Conservation (phyloP, 495 filamentous ascomycete genomes). For the Chaetomium tenue region DNA sequence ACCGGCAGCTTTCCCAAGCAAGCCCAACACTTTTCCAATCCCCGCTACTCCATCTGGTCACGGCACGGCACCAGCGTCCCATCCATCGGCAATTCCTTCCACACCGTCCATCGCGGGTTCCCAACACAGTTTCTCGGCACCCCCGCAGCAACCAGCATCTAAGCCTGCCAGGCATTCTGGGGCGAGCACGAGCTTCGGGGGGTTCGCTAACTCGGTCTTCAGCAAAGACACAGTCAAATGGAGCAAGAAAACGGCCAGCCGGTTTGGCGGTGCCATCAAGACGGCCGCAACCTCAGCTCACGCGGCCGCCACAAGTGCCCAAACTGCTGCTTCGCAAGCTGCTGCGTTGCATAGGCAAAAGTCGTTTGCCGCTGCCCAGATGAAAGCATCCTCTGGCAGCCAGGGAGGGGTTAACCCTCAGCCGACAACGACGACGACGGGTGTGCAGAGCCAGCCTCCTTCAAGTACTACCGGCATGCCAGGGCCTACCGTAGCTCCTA, state of each 20-base stretch:
- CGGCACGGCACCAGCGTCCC: conserved; percentile 3
- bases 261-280: conserved; percentile 28
- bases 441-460: not conserved
- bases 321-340: conserved; percentile 19
- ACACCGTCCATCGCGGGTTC: conserved; percentile 2
- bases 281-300: conserved; percentile 25
- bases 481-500: not conserved
- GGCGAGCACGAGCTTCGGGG: conserved; percentile 24
- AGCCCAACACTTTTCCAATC: conserved; percentile 4
- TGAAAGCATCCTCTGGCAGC: not conserved
- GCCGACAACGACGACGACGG: no score
- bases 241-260: conserved; percentile 33
- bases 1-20: conserved; percentile 24
- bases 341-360: conserved; percentile 21
- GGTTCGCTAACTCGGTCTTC: conserved; percentile 29
- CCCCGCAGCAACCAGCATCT: not conserved
- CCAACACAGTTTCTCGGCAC: conserved; percentile 3
- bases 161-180: not conserved
- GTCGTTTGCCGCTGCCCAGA: conserved; percentile 4
- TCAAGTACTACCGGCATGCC: not conserved
- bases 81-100: conserved; percentile 18
- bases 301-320: conserved; percentile 16
- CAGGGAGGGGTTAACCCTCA: not conserved
- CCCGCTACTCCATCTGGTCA: not conserved
- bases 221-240: conserved; percentile 35